These are phyloP conservation scores for Cryptococcus jaspeensis DNA, from an alignment of 1,284 basidiomycete genomes.

Conservation along the genomic window DNA sequence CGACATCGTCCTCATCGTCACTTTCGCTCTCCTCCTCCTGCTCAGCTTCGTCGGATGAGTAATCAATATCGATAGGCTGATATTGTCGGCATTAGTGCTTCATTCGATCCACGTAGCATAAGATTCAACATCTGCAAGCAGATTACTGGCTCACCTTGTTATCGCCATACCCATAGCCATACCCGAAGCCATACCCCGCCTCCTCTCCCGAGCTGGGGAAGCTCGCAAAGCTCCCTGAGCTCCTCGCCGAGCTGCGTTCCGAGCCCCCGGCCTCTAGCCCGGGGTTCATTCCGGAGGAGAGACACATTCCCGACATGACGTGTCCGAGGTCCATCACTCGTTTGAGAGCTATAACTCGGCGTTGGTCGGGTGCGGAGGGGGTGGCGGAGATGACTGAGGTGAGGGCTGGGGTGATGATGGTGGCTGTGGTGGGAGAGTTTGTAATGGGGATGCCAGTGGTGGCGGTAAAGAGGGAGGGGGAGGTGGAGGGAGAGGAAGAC, in stretches of 20 bases:
- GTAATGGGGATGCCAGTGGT: too few species aligned
- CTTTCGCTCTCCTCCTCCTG: slow-evolving; percentile 6
- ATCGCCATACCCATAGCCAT: background rate
- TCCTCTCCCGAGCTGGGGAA: background rate
- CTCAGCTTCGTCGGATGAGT: background rate
- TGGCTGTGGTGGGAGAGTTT: background rate
- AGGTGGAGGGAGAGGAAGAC: slow-evolving; percentile 2
- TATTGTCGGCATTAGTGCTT: background rate
- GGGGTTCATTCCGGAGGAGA: too few species aligned
- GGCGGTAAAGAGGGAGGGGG: background rate
- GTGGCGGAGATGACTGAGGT: slow-evolving; percentile 1
- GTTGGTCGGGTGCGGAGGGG: slow-evolving; percentile 1
- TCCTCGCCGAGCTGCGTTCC: background rate
- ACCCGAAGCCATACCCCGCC: background rate
- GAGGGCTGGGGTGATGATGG: background rate
- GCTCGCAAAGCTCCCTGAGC: slow-evolving; percentile 2
- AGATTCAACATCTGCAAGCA: too few species aligned
- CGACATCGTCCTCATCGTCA: slow-evolving; percentile 15
- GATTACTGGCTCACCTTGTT: background rate
- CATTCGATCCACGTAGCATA: too few species aligned
- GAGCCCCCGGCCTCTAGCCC: background rate
- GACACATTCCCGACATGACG: background rate
- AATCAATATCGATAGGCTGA: background rate
- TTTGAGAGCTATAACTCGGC: slow-evolving; percentile 1
- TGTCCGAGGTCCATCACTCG: slow-evolving; percentile 5